phyloP scores from a whole-genome alignment of 1,139 yeast genomes.

The Pichia sp. region DNA sequence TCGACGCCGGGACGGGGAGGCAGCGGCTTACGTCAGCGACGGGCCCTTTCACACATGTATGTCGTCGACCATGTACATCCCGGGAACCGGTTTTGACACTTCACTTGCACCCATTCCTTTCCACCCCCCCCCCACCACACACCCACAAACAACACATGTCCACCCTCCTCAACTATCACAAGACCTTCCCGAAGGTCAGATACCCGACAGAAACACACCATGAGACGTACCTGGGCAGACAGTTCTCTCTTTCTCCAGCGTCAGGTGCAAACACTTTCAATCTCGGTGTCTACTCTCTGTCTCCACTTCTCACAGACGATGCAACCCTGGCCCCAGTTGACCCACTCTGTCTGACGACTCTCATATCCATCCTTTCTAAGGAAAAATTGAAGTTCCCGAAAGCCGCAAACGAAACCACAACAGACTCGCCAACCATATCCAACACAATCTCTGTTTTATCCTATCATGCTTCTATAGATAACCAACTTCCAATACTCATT shows the following conservation, averaged over 20 bases:
- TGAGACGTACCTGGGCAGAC: slow-evolving; percentile 8
- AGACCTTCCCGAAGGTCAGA: slow-evolving; percentile 6
- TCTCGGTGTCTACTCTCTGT: slow-evolving; percentile 43
- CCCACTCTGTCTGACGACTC: slow-evolving; percentile 38
- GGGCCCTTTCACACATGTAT: too few relatives aligned
- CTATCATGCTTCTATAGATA: slow-evolving; percentile 41
- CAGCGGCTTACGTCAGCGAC: too few relatives aligned
- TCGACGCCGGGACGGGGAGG: neutral
- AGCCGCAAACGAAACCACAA: neutral
- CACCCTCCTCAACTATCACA: slow-evolving; percentile 1
- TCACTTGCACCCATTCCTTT: too few relatives aligned
- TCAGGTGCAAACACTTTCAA: slow-evolving; percentile 30
- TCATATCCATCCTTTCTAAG: slow-evolving; percentile 29
- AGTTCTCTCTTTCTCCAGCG: neutral
- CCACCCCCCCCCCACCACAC: too few relatives aligned
- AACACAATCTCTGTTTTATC: slow-evolving; percentile 35
- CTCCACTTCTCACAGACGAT: slow-evolving; percentile 22
- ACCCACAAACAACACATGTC: too few relatives aligned
- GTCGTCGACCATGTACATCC: too few relatives aligned
- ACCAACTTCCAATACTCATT: slow-evolving; percentile 43
- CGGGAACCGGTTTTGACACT: too few relatives aligned
- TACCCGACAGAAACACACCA: slow-evolving; percentile 8
- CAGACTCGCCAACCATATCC: neutral
- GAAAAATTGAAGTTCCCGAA: slow-evolving; percentile 34
- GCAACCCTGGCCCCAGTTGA: slow-evolving; percentile 39